Evolutionary conservation across 176 grass and related monocot genomes (phyloP).

Genomic region (Cenchrus fungigraminus): DNA sequence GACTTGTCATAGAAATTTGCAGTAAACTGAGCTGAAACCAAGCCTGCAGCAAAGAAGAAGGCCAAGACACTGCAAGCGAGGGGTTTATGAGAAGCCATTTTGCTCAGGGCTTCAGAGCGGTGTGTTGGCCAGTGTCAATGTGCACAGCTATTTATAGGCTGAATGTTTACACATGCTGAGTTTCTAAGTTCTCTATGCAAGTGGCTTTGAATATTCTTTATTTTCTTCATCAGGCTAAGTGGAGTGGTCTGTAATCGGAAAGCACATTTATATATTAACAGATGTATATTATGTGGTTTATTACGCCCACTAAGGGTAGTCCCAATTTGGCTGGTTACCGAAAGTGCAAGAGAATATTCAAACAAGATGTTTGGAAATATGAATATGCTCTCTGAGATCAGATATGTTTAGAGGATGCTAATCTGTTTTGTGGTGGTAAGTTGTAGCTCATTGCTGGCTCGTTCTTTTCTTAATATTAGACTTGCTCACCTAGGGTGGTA

Average conservation of each 20-base stretch:
- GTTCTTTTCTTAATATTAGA: neutral
- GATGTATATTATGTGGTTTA: slow-evolving; percentile 13
- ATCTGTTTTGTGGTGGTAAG: neutral
- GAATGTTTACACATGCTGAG: neutral
- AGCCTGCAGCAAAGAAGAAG: slow-evolving; percentile 39
- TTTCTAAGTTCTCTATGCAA: neutral
- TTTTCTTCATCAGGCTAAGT: slow-evolving; percentile 4
- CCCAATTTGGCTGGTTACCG: neutral
- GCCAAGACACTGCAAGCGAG: neutral
- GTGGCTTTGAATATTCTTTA: slow-evolving; percentile 36
- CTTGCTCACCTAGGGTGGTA: neutral
- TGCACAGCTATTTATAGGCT: slow-evolving; percentile 51
- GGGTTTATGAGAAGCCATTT: slow-evolving; percentile 33
- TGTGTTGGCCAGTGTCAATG: neutral
- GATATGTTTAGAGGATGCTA: neutral
- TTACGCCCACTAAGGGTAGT: neutral
- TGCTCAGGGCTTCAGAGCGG: neutral
- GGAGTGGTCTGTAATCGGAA: slow-evolving; percentile 3
- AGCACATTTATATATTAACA: neutral
- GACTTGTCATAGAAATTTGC: slow-evolving; percentile 61
- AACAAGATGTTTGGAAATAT: neutral
- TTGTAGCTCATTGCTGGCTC: neutral
- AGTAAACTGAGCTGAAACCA: slow-evolving; percentile 54
- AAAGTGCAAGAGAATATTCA: neutral
- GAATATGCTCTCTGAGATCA: neutral